Conservation (phyloP, 495 filamentous ascomycete genomes). For the Tuber borchii region DNA sequence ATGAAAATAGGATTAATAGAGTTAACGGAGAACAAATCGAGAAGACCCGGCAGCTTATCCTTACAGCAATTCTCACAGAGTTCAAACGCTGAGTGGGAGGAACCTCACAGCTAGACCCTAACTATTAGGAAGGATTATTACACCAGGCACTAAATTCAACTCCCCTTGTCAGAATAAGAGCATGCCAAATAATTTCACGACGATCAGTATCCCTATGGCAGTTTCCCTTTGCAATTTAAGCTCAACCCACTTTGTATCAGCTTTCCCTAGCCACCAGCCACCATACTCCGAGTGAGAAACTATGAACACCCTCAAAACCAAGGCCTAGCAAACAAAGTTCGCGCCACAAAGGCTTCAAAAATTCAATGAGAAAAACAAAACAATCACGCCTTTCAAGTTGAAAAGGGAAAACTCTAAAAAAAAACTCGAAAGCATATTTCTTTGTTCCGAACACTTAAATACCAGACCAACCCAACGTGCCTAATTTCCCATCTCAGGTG, state of each 20-base stretch:
- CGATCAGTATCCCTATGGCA: background rate
- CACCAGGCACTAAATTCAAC: background rate
- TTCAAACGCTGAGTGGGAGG: background rate
- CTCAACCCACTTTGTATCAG: background rate
- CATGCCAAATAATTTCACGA: background rate
- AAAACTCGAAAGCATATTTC: background rate
- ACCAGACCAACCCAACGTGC: background rate
- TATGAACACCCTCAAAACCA: background rate
- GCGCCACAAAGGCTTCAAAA: background rate
- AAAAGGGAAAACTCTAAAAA: background rate
- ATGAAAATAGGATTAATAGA: background rate
- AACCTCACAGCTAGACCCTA: background rate
- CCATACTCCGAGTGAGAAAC: background rate
- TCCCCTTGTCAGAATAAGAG: background rate
- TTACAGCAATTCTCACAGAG: background rate
- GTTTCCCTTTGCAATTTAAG: background rate
- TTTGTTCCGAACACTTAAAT: background rate
- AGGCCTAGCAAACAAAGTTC: background rate
- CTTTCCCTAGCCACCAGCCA: background rate
- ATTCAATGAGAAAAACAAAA: background rate
- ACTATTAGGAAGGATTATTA: background rate
- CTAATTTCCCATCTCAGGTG: background rate
- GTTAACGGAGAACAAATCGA: background rate
- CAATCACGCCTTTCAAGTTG: background rate
- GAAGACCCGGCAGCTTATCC: background rate